Evolutionary conservation across 306 rosid genomes (phyloP).

Genomic region (Glycine soja): DNA sequence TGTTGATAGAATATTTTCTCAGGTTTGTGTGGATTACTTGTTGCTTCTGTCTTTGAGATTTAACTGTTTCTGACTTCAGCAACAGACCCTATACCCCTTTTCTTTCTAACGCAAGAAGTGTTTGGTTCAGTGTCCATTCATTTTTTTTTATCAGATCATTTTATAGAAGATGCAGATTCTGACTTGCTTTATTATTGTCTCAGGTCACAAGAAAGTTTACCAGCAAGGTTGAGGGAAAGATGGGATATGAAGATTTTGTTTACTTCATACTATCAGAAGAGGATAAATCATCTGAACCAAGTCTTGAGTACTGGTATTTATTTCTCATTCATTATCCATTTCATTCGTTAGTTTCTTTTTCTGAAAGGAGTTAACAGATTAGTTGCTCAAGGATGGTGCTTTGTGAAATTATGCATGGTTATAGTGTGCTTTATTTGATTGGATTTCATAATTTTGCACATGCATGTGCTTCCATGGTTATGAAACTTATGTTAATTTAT

Average conservation of each 20-base stretch:
- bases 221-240: slow-evolving; percentile 93
- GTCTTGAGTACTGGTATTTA: slow-evolving; percentile 95
- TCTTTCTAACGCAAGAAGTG: slow-evolving; percentile 18
- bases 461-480: slow-evolving; percentile 22
- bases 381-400: slow-evolving; percentile 32
- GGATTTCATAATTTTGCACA: slow-evolving; percentile 8
- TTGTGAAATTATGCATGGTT: slow-evolving; percentile 35
- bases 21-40: slow-evolving; percentile 68
- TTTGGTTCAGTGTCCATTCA: slow-evolving; percentile 19
- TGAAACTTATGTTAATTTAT: slow-evolving; percentile 21
- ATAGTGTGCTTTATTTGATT: slow-evolving; percentile 29
- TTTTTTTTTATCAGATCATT: slow-evolving; percentile 25
- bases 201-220: slow-evolving; percentile 97
- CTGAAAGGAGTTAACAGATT: slow-evolving; percentile 29
- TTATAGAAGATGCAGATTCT: slow-evolving; percentile 42
- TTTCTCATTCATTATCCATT: slow-evolving; percentile 42
- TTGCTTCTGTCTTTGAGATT: slow-evolving; percentile 38
- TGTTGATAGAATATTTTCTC: slow-evolving; percentile 98
- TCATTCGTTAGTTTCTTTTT: slow-evolving; percentile 37
- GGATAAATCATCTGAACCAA: slow-evolving; percentile 97
- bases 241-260: slow-evolving; percentile 99
- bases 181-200: slow-evolving; percentile 40
- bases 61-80: slow-evolving; percentile 31
- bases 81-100: slow-evolving; percentile 3
- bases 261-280: slow-evolving; percentile 96